Percentiles rank a stretch among this genome's conserved stretches.
Conservation (phyloP, 1,284 basidiomycete species). For the Sparassis latifolia region DNA sequence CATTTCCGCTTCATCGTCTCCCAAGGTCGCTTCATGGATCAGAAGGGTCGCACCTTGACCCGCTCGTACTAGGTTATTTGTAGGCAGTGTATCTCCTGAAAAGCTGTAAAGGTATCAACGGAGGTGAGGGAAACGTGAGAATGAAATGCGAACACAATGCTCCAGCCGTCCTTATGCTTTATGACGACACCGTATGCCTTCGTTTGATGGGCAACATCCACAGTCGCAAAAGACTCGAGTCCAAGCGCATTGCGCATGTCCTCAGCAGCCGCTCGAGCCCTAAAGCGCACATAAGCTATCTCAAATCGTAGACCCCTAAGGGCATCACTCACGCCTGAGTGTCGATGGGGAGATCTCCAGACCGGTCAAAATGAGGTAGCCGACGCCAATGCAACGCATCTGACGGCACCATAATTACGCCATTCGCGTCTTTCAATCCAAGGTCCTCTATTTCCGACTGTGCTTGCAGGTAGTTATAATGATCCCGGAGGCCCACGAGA, state of each 20-base stretch:
- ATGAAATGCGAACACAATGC: conserved; percentile 55
- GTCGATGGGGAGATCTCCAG: no score
- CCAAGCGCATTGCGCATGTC: conserved; percentile 47
- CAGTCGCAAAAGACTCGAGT: conserved; percentile 51
- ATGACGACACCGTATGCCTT: conserved; percentile 69
- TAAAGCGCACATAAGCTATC: conserved; percentile 13
- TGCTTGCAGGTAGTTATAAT: conserved; percentile 63
- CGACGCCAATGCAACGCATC: conserved; percentile 46
- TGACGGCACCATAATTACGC: conserved; percentile 47
- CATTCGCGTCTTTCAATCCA: conserved; percentile 45
- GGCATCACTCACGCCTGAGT: conserved; percentile 10
- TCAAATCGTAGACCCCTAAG: background rate
- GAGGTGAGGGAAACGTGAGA: conserved; percentile 7
- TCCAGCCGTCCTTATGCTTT: conserved; percentile 71
- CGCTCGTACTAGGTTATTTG: conserved; percentile 57
- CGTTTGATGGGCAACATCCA: conserved; percentile 70
- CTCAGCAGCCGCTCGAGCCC: conserved; percentile 31
- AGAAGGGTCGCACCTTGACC: conserved; percentile 73
- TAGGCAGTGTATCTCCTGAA: conserved; percentile 88
- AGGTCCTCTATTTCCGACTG: conserved; percentile 60
- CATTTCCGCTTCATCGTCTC: conserved; percentile 67
- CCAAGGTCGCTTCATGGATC: conserved; percentile 93
- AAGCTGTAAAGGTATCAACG: conserved; percentile 35
- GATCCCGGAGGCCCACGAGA: conserved; percentile 52
- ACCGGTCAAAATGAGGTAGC: no score